Evolutionary conservation across 148 eudicot genomes (phyloP), one percentile per base, ranked within the genome.

Genomic region (Chenopodium album): DNA sequence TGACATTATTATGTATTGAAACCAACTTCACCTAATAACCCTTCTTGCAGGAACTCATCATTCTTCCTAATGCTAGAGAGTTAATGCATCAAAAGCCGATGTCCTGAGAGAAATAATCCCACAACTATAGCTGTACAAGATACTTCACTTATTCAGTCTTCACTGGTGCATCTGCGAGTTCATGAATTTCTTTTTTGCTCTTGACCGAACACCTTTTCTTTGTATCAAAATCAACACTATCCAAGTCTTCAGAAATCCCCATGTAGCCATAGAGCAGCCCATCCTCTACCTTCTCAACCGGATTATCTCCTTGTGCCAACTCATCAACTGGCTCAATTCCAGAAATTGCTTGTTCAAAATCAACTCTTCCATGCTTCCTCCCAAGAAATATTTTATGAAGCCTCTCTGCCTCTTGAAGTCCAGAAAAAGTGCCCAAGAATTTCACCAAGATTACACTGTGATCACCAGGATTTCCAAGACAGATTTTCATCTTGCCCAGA

Each of bases 121-220:
- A 76, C 78, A 47, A 60, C 9, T 32, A 28, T 29, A 59, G 78
- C 47, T 17, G 34, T 22, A 56, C 17, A 2, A 48, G 77, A 9
- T 28, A 54, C 64, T 60, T n/a, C n/a, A 54, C 47, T 83, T 48
- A 83, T 11, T 83, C 79, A 11, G 85, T 86, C 82, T 84, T 87
- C 71, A 89, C 86, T 65, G 92, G 90, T 60, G 86, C 92, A 81
- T 88, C 85, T 32, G 85, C 90, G 62, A 90, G n/a, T 32, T 86
- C 90, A 16, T 88, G 89, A 80, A 90, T 90, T 72, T 90, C 92
- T 83, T 81, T 85, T 85, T 82, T 88, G 83, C 92, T 90, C 90
- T 84, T 88, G 29, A 90, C 84, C 20, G 59, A 65, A 73, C 89
- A 86, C 88, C 86, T 90, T 66, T 80, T 86, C 83, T 83, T 88